Conservation (phyloP, 345 rosid species). For the Mercurialis annua region DNA sequence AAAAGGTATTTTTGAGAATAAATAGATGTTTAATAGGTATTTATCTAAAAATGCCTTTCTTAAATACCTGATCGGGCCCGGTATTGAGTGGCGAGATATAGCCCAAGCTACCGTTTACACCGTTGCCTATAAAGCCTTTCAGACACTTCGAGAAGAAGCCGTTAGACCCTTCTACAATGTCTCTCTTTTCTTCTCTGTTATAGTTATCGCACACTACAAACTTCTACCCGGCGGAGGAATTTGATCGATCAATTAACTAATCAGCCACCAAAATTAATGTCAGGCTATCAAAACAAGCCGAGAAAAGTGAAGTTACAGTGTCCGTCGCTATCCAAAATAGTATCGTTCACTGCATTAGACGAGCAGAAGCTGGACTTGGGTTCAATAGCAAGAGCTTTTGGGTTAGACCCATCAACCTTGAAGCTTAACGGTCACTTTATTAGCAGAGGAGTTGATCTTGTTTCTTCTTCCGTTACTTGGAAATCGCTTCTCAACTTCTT, state of each 20-base stretch:
- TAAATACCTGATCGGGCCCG: too few species aligned
- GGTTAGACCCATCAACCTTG: conserved; percentile 64
- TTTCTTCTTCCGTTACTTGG: conserved; percentile 79
- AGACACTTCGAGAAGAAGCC: conserved; percentile 12
- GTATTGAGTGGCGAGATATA: too few species aligned
- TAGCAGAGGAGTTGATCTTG: conserved; percentile 63
- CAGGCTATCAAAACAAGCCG: conserved; percentile 1
- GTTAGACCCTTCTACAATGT: too few species aligned
- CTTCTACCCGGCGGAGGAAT: too few species aligned
- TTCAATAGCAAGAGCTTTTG: conserved; percentile 58
- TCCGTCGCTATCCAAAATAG: conserved; percentile 47
- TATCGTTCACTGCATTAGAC: conserved; percentile 39
- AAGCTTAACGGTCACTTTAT: conserved; percentile 83
- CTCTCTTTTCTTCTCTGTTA: too few species aligned
- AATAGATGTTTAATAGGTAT: too few species aligned
- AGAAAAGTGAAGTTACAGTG: conserved; percentile 56
- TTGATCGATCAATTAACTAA: not conserved
- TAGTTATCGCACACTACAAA: too few species aligned
- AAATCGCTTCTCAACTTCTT: conserved; percentile 66
- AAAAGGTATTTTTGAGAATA: too few species aligned
- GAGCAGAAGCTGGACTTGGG: conserved; percentile 68
- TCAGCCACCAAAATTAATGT: not conserved
- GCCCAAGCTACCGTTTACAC: too few species aligned
- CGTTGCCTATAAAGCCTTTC: not conserved
- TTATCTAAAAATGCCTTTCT: too few species aligned